phyloP scores from a whole-genome alignment of 305 asterid genomes.

The Fraxinus nigra region DNA sequence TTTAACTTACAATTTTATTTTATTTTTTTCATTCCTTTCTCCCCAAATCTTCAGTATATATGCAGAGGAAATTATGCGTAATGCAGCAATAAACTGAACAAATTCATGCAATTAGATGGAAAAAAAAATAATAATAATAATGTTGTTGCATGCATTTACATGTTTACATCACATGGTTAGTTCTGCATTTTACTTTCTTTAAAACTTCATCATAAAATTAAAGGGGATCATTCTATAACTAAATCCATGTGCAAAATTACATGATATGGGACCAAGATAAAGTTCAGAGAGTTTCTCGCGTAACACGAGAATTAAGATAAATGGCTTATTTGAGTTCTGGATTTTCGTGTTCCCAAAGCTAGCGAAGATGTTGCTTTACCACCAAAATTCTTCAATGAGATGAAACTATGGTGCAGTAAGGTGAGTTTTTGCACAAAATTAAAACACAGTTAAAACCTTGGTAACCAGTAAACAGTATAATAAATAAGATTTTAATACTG shows the following conservation, averaged over 20 bases:
- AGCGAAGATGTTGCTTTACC: conserved; percentile 7
- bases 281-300: neutral
- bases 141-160: neutral
- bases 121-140: neutral
- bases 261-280: neutral
- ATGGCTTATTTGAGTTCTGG: conserved; percentile 32
- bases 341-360: conserved; percentile 3
- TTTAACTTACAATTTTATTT: neutral
- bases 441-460: neutral
- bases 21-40: neutral
- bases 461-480: neutral
- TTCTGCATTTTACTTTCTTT: neutral
- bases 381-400: conserved; percentile 40
- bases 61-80: neutral
- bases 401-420: conserved; percentile 56
- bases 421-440: conserved; percentile 22
- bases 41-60: neutral
- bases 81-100: neutral
- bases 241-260: neutral
- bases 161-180: neutral
- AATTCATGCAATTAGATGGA: neutral
- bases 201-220: neutral
- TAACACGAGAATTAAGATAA: neutral
- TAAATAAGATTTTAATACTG: neutral
- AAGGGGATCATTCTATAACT: neutral